These are phyloP conservation scores for Harringtonia aguacate DNA, from an alignment of 2,329 filamentous ascomycete species.

Conservation along the genomic window DNA sequence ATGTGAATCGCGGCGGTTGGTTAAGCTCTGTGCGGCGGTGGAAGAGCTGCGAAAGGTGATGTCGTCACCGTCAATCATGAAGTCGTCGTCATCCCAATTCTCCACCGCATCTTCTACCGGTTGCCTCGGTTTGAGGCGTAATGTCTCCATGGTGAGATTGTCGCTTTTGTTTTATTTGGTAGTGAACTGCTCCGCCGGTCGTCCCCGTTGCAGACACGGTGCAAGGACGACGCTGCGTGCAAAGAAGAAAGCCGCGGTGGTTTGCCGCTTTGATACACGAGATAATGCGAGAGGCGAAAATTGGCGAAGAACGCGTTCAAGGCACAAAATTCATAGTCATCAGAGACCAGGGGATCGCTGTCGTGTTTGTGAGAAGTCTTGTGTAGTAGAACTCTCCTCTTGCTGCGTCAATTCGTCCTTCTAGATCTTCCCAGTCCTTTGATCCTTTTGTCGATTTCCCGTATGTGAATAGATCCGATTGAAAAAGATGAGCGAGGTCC, in stretches of 20 bases:
- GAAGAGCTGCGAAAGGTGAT: conserved; percentile 46
- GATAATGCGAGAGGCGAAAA: background rate
- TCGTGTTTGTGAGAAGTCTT: too few species aligned
- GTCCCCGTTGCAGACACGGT: conserved; percentile 3
- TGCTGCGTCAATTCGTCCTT: too few species aligned
- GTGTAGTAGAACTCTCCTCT: too few species aligned
- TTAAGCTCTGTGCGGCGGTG: conserved; percentile 27
- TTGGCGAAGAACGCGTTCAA: background rate
- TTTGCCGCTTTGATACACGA: background rate
- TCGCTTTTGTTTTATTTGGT: background rate
- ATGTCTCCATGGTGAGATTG: conserved; percentile 35
- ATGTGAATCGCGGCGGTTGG: conserved; percentile 59
- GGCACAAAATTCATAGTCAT: background rate
- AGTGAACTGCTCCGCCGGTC: conserved; percentile 3
- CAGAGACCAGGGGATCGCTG: background rate
- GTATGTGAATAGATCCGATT: too few species aligned
- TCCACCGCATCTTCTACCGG: conserved; percentile 55
- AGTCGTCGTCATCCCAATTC: conserved; percentile 71
- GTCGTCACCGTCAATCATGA: conserved; percentile 59
- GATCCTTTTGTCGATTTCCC: too few species aligned
- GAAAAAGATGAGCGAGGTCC: too few species aligned
- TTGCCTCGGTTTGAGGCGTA: conserved; percentile 41
- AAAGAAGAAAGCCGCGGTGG: background rate
- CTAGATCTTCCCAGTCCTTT: too few species aligned
- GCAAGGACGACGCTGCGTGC: conserved; percentile 7